These are phyloP conservation scores for Rhizopus arrhizus DNA, from an alignment of 371 early-diverging fungal genomes.

Conservation along the genomic window DNA sequence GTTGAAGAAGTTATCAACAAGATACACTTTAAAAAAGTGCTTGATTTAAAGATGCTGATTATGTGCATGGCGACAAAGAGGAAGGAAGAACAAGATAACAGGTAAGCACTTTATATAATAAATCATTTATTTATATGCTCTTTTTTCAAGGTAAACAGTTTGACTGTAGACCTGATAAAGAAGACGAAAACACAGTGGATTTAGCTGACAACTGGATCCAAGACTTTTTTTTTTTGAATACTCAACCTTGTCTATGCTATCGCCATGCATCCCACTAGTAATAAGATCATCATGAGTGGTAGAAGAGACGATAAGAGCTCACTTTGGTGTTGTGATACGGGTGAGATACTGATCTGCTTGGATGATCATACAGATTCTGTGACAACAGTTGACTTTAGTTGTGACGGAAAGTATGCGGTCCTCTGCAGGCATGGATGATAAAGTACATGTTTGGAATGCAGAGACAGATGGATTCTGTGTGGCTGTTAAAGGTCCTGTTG, in stretches of 20 bases:
- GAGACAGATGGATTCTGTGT: conserved; percentile 62
- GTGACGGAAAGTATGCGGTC: conserved; percentile 84
- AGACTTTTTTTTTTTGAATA: conserved; percentile 84
- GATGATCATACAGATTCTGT: conserved; percentile 88
- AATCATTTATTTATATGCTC: no score
- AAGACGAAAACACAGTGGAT: conserved; percentile 63
- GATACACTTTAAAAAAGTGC: no score
- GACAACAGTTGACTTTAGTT: conserved; percentile 80
- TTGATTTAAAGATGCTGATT: no score
- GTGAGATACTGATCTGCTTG: conserved; percentile 69
- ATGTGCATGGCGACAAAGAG: no score
- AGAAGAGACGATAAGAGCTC: conserved; percentile 94
- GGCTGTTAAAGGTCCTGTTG: conserved; percentile 88
- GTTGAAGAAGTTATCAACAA: no score
- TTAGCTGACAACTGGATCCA: conserved; percentile 88
- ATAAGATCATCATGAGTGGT: conserved; percentile 72
- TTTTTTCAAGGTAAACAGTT: conserved; percentile 21
- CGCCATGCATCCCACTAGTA: conserved; percentile 81
- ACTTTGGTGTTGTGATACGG: conserved; percentile 88
- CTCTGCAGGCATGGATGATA: conserved; percentile 95
- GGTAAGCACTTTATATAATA: no score
- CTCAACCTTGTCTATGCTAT: conserved; percentile 88
- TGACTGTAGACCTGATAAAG: conserved; percentile 44
- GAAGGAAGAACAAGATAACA: no score
- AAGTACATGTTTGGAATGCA: conserved; percentile 81